Evolutionary conservation across 306 rosid species (phyloP), one percentile per base, ranked within the genome.

Genomic region (Cicer pinnatifidum): DNA sequence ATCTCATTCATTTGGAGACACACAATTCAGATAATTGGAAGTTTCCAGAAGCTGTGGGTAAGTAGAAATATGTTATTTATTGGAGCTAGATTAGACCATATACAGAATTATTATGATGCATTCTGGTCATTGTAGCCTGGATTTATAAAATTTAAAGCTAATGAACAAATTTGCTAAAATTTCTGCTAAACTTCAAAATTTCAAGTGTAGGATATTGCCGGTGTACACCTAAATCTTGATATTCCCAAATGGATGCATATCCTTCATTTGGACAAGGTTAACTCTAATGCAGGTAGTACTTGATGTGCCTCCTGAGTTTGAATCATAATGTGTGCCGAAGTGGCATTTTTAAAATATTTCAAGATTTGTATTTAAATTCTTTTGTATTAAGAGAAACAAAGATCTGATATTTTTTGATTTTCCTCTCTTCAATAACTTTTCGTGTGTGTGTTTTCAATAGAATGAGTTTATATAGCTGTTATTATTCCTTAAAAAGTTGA

Each of bases 161-260:
- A 35, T 15, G 45, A 48, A 33, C 52, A 16, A 8, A 6, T 73
- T 78, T 44, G 8, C 41, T 57, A 52, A 70, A 78, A 28, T 47
- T 28, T 75, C 46, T 80, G 67, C 81, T 81, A 43, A 84, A 51
- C 46, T 71, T 73, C 67, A 23, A 39, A 68, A 44, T 64, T 82
- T 77, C 65, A 75, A 75, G 61, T 87, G 92, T 88, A 95, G 99
- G 84, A 83, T 85, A 72, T 91, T 82, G 83, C 97, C 52, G 97
- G 97, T 64, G 85, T 95, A 78, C 89, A 82, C 83, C 82, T 86
- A 60, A 81, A 90, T 90, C 90, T 95, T 81, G 97, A 95, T 83
- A 69, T 87, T 79, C 96, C 97, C 57, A 95, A 92, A 87, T 95
- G 97, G 99, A 73, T 85, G 88, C 90, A 15, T 77, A 75, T 91